Evolutionary conservation across 2,329 filamentous ascomycete genomes (phyloP), one percentile per base, ranked within the genome.

Genomic region (Stemphylium beticola): DNA sequence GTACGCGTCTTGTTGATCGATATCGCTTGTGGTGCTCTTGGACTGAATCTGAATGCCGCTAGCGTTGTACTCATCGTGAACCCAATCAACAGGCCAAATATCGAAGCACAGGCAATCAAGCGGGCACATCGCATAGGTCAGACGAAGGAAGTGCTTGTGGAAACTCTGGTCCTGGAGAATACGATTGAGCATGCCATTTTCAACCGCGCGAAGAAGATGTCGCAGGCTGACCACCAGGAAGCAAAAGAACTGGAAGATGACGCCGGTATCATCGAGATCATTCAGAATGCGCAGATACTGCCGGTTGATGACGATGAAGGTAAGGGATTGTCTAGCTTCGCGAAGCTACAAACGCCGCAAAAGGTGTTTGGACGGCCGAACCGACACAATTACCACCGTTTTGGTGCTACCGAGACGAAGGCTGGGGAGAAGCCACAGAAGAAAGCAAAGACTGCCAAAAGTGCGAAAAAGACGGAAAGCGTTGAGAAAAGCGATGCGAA

Each of bases 51-150:
- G 73, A 87, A 87, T 46, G 87, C 85, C 10, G 93, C 93, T 1
- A 95, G 90, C 4, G 82, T 93, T 2, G 88, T 98, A 9, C 96
- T 92, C 75, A 97, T 98, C 59, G 83, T 96, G 50, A 93, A 89
- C 60, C 93, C 93, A 0, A 91, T 96, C 11, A 88, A 95, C 71
- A 90, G 93, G 47, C 92, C 92, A 0, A 80, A 90, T 60, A 83
- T 96, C 0, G 91, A 96, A 72, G 92, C 90, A 1, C 93, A 98
- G 74, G 93, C 93, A 0, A 91, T 97, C 59, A 96, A 96, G 56
- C 87, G 93, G 69, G 92, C 90, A 0, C 89, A 96, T 62, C 84
- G 93, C 11, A 96, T 97, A 64, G 92, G 92, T 10, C 93, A 97
- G 73, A 87, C 78, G 0, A 87, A 85, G 55, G 85, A 87, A 0